phyloP scores from a whole-genome alignment of 1,139 yeast genomes.

The Scheffersomyces titani region DNA sequence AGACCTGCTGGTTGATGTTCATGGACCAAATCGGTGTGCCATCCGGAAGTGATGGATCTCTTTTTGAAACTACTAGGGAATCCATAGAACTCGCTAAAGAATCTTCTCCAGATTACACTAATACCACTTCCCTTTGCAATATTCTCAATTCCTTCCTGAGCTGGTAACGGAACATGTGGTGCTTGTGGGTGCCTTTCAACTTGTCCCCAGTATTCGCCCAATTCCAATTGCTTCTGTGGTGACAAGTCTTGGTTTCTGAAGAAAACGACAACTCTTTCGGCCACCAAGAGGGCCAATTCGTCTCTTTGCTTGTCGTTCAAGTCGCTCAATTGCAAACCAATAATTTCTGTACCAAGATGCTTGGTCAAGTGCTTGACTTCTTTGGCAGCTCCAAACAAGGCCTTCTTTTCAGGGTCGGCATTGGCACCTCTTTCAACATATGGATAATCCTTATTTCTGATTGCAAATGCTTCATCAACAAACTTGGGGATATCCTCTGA shows the following conservation, averaged over 20 bases:
- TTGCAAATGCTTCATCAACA: slow-evolving; percentile 50
- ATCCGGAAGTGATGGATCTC: slow-evolving; percentile 9
- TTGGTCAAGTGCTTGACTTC: slow-evolving; percentile 50
- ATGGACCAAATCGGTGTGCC: slow-evolving; percentile 20
- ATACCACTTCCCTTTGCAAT: slow-evolving; percentile 11
- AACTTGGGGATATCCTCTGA: slow-evolving; percentile 40
- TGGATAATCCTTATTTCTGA: slow-evolving; percentile 41
- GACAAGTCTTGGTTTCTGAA: slow-evolving; percentile 48
- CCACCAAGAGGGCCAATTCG: slow-evolving; percentile 47
- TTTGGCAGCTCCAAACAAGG: slow-evolving; percentile 52
- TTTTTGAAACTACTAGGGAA: slow-evolving; percentile 11
- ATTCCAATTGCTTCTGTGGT: slow-evolving; percentile 43
- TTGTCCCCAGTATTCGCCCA: slow-evolving; percentile 47
- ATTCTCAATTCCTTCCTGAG: slow-evolving; percentile 1
- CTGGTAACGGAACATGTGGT: slow-evolving; percentile 36
- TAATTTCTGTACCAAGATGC: slow-evolving; percentile 57
- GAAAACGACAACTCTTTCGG: slow-evolving; percentile 51
- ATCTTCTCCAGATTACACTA: slow-evolving; percentile 16
- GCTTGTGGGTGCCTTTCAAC: slow-evolving; percentile 51
- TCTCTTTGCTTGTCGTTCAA: slow-evolving; percentile 51
- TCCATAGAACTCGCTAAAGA: slow-evolving; percentile 10
- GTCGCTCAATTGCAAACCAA: slow-evolving; percentile 52
- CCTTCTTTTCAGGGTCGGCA: slow-evolving; percentile 57
- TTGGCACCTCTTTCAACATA: slow-evolving; percentile 48
- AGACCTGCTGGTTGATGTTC: slow-evolving; percentile 19